Evolutionary conservation across 495 filamentous ascomycete genomes (phyloP).

Genomic region (Neurospora pannonica): DNA sequence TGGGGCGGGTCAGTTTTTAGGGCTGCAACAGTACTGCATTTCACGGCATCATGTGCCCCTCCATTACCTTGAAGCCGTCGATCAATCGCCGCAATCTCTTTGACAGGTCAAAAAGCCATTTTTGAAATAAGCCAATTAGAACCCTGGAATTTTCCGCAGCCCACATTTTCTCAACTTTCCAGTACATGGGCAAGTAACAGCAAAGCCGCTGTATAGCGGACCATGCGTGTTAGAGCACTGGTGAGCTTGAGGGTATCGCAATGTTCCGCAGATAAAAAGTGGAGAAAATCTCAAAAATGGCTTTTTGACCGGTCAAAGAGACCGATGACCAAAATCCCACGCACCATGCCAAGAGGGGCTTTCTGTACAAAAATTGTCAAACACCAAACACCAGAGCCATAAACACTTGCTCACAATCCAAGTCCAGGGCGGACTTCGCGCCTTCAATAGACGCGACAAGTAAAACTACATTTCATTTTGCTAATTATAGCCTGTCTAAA

Average conservation of each 20-base stretch:
- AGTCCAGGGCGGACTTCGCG: not conserved
- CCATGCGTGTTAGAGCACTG: no score
- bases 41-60: not conserved
- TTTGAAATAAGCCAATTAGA: no score
- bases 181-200: no score
- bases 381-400: not conserved
- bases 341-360: not conserved
- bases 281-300: no score
- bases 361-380: not conserved
- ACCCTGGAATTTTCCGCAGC: no score
- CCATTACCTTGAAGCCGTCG: not conserved
- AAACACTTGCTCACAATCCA: not conserved
- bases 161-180: no score
- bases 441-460: not conserved
- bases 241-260: no score
- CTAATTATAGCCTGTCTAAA: not conserved
- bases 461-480: not conserved
- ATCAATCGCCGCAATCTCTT: not conserved
- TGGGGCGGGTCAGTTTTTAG: not conserved
- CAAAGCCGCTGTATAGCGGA: no score
- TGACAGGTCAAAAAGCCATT: no score
- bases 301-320: no score
- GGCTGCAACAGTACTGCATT: not conserved
- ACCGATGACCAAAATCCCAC: not conserved
- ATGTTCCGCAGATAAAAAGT: no score